These are phyloP conservation scores for Colletotrichum sp. DNA, from an alignment of 2,329 filamentous ascomycete genomes.

Conservation along the genomic window DNA sequence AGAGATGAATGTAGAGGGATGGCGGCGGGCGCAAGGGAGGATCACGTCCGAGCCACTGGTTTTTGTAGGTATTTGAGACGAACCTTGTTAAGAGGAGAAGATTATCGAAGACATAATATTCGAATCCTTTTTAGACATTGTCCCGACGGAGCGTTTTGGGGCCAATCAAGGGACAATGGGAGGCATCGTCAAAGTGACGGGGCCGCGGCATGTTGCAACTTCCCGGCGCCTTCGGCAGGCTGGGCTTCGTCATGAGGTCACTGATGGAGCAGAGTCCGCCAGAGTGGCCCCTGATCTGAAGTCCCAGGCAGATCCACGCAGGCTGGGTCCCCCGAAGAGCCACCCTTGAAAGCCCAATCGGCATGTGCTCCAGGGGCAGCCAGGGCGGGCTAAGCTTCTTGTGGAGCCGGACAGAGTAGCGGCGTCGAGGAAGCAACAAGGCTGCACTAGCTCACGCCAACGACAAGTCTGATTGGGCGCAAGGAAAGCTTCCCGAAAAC, in stretches of 20 bases:
- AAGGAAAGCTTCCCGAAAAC: not conserved
- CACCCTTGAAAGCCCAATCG: not conserved
- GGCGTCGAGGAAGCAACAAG: not conserved
- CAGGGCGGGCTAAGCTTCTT: not conserved
- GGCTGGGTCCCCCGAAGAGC: not conserved
- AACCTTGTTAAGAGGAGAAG: not conserved
- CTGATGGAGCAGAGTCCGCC: conserved; percentile 5
- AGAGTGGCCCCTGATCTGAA: conserved; percentile 1
- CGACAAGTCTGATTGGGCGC: conserved; percentile 2
- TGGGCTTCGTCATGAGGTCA: conserved; percentile 18
- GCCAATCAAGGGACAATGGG: conserved; percentile 9
- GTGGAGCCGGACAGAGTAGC: not conserved
- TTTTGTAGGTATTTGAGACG: conserved; percentile 6
- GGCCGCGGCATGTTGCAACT: conserved; percentile 4
- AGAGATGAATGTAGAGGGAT: conserved; percentile 1
- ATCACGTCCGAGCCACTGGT: conserved; percentile 2
- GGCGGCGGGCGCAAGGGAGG: conserved; percentile 11
- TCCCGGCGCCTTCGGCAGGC: not conserved
- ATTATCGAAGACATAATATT: not conserved
- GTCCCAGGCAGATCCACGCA: not conserved
- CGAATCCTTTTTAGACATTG: not conserved
- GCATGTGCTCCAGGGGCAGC: not conserved
- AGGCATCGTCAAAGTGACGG: conserved; percentile 8
- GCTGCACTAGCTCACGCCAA: not conserved
- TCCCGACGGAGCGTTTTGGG: not conserved